These are phyloP conservation scores for Chrysoporthe puriensis DNA, from an alignment of 2,329 filamentous ascomycete species.

Conservation along the genomic window DNA sequence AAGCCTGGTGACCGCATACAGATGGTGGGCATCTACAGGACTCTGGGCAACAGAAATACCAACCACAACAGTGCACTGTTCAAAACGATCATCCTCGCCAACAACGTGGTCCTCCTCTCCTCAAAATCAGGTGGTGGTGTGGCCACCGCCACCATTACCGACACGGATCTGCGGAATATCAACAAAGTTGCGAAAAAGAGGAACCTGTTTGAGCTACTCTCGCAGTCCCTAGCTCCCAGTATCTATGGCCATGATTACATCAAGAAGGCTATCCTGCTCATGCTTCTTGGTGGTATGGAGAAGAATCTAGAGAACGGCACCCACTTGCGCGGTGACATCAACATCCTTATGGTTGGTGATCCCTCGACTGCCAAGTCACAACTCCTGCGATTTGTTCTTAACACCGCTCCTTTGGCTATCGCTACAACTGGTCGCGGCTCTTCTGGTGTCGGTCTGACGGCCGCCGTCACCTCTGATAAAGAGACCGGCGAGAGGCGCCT, in stretches of 20 bases:
- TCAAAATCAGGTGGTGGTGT: constrained; percentile 96
- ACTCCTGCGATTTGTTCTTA: constrained; percentile 91
- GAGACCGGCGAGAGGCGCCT: constrained; percentile 94
- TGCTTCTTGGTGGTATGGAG: constrained; percentile 94
- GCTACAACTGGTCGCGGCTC: constrained; percentile 96
- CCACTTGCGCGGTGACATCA: constrained; percentile 97
- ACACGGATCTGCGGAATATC: constrained; percentile 97
- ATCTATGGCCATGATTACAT: constrained; percentile 98
- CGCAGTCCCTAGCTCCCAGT: constrained; percentile 91
- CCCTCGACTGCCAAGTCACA: constrained; percentile 99
- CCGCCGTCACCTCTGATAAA: constrained; percentile 94
- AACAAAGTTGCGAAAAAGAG: constrained; percentile 96
- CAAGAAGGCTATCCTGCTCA: constrained; percentile 94
- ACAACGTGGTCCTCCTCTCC: constrained; percentile 91
- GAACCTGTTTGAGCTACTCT: constrained; percentile 88
- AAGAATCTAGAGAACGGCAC: constrained; percentile 99
- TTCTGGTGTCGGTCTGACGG: constrained; percentile 95
- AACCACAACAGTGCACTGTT: constrained; percentile 90
- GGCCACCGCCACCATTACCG: constrained; percentile 88
- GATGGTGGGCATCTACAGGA: constrained; percentile 93
- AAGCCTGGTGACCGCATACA: constrained; percentile 97
- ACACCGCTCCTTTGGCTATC: constrained; percentile 94
- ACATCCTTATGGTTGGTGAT: constrained; percentile 98
- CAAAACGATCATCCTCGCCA: constrained; percentile 90
- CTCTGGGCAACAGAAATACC: constrained; percentile 91